A percentile compares a stretch with the other conserved stretches of the same genome.
Evolutionary conservation across 2,329 filamentous ascomycete species (phyloP).

Genomic region (Chaetothyriales sp.): DNA sequence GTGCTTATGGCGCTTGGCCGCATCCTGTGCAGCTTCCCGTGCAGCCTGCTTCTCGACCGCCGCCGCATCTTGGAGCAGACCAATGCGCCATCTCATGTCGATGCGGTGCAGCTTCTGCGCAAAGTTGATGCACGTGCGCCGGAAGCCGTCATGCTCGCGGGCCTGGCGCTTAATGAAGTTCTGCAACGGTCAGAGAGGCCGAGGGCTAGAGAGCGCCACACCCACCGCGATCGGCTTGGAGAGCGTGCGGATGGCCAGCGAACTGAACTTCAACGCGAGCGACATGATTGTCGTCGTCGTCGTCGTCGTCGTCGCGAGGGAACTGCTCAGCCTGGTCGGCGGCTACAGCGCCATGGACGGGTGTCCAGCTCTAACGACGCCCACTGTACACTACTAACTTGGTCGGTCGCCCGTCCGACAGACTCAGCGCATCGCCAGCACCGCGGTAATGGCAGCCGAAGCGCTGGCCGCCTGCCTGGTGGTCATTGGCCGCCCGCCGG

Average conservation of each 20-base stretch:
- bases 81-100: slow-evolving; percentile 55
- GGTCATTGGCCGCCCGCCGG: no score
- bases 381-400: not conserved
- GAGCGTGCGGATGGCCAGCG: slow-evolving; percentile 49
- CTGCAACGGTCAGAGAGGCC: slow-evolving; percentile 25
- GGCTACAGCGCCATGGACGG: not conserved
- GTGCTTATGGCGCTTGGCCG: slow-evolving; percentile 42
- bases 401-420: no score
- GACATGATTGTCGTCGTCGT: no score
- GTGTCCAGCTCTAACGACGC: not conserved
- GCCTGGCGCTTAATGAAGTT: slow-evolving; percentile 56
- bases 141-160: slow-evolving; percentile 54
- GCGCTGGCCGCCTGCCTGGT: no score
- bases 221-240: slow-evolving; percentile 56
- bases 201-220: slow-evolving; percentile 25
- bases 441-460: no score
- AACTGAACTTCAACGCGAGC: slow-evolving; percentile 52
- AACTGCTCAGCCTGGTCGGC: not conserved
- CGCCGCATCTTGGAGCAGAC: slow-evolving; percentile 48
- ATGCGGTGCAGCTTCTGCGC: slow-evolving; percentile 52
- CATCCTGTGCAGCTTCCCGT: slow-evolving; percentile 38
- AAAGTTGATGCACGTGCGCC: slow-evolving; percentile 45
- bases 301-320: no score
- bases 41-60: slow-evolving; percentile 32
- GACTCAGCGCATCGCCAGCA: no score